A percentile compares a stretch with the other conserved stretches of the same genome.
phyloP scores from a whole-genome alignment of 805 yeast genomes.

The Vanderwaltozyma verrucispora region DNA sequence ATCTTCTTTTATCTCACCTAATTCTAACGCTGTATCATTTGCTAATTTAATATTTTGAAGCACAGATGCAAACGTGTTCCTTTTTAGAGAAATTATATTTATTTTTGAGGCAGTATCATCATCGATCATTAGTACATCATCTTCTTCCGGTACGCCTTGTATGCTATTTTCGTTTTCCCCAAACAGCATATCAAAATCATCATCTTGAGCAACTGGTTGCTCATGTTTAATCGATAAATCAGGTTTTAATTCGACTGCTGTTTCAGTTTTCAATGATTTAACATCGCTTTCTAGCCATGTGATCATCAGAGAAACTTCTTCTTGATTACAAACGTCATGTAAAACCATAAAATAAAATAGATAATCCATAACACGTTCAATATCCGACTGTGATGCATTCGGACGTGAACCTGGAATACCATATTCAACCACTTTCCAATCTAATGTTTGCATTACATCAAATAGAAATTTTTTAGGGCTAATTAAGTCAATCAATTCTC shows the following conservation, averaged over 20 bases:
- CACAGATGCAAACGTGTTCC: constrained; percentile 20
- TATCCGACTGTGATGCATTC: constrained; percentile 11
- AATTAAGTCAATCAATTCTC: constrained; percentile 19
- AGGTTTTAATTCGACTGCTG: neutral
- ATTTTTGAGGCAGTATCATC: constrained; percentile 4
- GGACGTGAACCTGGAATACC: constrained; percentile 18
- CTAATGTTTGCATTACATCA: constrained; percentile 20
- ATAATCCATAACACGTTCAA: constrained; percentile 21
- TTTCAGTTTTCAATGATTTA: constrained; percentile 2
- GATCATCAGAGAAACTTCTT: constrained; percentile 17
- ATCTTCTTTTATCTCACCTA: constrained; percentile 8
- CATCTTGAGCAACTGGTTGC: constrained; percentile 16
- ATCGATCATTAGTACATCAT: constrained; percentile 4
- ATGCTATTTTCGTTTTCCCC: constrained; percentile 26
- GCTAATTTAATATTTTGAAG: constrained; percentile 14
- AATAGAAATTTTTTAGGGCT: constrained; percentile 20
- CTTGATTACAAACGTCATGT: constrained; percentile 18
- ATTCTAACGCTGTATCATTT: constrained; percentile 10
- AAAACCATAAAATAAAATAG: constrained; percentile 24
- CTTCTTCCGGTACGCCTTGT: constrained; percentile 18
- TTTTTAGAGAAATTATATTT: constrained; percentile 7
- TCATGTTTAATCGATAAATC: constrained; percentile 6
- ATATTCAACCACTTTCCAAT: constrained; percentile 17
- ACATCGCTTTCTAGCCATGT: constrained; percentile 13
- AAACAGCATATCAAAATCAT: constrained; percentile 28